A percentile compares a stretch with the other conserved stretches of the same genome.
These are phyloP conservation scores for Albizia julibrissin DNA, from an alignment of 306 rosid genomes.

Conservation along the genomic window DNA sequence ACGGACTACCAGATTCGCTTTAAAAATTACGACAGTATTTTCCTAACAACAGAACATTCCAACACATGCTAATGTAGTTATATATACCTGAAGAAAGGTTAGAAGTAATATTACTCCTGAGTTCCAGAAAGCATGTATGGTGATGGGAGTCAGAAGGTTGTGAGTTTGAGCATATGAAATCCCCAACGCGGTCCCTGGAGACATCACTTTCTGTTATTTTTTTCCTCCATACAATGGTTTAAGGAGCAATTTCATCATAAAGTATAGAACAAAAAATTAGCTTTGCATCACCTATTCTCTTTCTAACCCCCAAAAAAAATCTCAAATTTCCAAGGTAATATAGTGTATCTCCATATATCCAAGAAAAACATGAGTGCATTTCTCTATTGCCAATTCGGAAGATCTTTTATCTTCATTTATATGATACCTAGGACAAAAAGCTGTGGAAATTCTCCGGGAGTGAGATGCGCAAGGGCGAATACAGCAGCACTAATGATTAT, in stretches of 20 bases:
- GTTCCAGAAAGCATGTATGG: constrained; percentile 94
- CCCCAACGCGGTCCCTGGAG: constrained; percentile 82
- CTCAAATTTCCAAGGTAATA: neutral
- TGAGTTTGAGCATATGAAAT: constrained; percentile 95
- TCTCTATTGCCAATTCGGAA: constrained; percentile 4
- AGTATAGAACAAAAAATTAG: neutral
- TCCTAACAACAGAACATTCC: neutral
- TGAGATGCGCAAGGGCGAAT: constrained; percentile 94
- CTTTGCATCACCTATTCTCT: neutral
- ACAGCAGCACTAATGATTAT: constrained; percentile 74
- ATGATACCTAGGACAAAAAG: constrained; percentile 83
- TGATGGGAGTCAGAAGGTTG: constrained; percentile 94
- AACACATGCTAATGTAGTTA: neutral
- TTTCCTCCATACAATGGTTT: neutral
- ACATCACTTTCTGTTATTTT: constrained; percentile 28
- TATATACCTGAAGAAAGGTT: constrained; percentile 79
- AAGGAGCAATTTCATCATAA: constrained; percentile 17
- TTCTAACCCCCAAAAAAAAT: neutral
- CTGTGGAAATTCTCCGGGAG: constrained; percentile 97
- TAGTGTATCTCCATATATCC: neutral
- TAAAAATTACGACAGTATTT: constrained; percentile 14
- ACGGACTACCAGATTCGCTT: neutral
- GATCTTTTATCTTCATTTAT: constrained; percentile 18
- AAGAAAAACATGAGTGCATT: constrained; percentile 1
- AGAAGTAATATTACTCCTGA: constrained; percentile 91